These are phyloP conservation scores for Periconia macrospinosa DNA, from an alignment of 2,329 filamentous ascomycete species.

Conservation along the genomic window DNA sequence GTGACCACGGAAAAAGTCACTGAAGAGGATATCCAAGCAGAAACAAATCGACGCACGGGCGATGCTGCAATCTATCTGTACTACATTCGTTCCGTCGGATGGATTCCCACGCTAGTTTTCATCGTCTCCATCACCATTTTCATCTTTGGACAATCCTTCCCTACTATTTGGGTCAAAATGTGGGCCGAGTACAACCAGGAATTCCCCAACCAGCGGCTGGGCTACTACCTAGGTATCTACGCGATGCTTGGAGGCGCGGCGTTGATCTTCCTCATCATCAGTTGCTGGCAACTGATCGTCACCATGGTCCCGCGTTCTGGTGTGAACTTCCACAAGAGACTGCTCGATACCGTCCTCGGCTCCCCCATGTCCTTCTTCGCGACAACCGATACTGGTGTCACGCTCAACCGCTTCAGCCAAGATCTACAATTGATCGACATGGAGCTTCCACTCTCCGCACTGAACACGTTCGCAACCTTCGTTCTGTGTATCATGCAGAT, in stretches of 20 bases:
- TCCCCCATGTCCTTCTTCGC: constrained; percentile 48
- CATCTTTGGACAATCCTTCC: constrained; percentile 31
- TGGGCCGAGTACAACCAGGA: constrained; percentile 49
- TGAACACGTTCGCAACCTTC: constrained; percentile 39
- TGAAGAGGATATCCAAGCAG: constrained; percentile 34
- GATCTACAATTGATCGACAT: constrained; percentile 52
- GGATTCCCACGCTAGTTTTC: constrained; percentile 33
- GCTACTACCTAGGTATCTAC: constrained; percentile 38
- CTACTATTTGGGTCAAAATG: constrained; percentile 53
- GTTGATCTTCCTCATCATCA: constrained; percentile 31
- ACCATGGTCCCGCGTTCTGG: constrained; percentile 58
- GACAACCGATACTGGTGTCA: constrained; percentile 49
- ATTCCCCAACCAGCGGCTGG: constrained; percentile 41
- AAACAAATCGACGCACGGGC: constrained; percentile 34
- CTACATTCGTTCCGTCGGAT: constrained; percentile 35
- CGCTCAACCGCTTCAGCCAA: constrained; percentile 53
- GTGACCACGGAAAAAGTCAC: constrained; percentile 21
- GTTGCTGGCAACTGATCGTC: constrained; percentile 52
- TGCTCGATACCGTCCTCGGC: constrained; percentile 50
- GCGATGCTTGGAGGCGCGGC: constrained; percentile 29
- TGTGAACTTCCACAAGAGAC: constrained; percentile 50
- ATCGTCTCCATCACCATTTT: constrained; percentile 35
- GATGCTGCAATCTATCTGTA: constrained; percentile 38
- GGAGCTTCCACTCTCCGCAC: constrained; percentile 41
- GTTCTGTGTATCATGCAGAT: constrained; percentile 38